phyloP scores from a whole-genome alignment of 768 basidiomycete species.

The Tulasnella sp. region DNA sequence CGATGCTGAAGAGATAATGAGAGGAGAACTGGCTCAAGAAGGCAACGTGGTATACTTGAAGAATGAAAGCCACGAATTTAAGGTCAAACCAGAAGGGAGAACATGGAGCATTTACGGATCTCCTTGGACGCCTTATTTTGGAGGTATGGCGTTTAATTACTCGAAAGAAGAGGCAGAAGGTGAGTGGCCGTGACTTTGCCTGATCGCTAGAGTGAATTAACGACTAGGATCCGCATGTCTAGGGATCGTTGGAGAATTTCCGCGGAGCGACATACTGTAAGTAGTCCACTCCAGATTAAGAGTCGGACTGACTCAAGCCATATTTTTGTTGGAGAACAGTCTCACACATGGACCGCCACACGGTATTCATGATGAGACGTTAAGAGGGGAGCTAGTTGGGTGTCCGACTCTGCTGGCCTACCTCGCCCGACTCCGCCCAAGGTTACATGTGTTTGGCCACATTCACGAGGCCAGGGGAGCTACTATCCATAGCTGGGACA shows the following conservation, averaged over 20 bases:
- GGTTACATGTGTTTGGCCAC: slow-evolving; percentile 20
- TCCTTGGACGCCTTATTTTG: slow-evolving; percentile 19
- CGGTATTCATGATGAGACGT: slow-evolving; percentile 9
- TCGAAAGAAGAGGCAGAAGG: slow-evolving; percentile 16
- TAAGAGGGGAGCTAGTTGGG: not conserved
- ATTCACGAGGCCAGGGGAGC: slow-evolving; percentile 19
- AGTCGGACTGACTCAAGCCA: not conserved
- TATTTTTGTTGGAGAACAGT: not conserved
- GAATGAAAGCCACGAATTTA: slow-evolving; percentile 18
- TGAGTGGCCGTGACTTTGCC: not conserved
- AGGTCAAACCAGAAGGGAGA: slow-evolving; percentile 3
- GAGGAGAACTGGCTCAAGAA: not conserved
- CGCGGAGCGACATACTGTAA: not conserved
- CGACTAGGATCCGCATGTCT: not conserved
- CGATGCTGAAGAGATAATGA: slow-evolving; percentile 4
- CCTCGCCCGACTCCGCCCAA: not conserved
- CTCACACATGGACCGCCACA: slow-evolving; percentile 20
- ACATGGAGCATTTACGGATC: slow-evolving; percentile 21
- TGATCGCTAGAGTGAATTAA: not conserved
- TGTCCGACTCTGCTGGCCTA: slow-evolving; percentile 9
- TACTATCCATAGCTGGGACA: slow-evolving; percentile 5
- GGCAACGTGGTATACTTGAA: slow-evolving; percentile 15
- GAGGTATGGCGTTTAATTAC: slow-evolving; percentile 21
- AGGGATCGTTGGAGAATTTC: not conserved
- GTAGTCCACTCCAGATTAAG: not conserved